Conservation (phyloP, 768 basidiomycete species). For the Sarcodon aspratus region DNA sequence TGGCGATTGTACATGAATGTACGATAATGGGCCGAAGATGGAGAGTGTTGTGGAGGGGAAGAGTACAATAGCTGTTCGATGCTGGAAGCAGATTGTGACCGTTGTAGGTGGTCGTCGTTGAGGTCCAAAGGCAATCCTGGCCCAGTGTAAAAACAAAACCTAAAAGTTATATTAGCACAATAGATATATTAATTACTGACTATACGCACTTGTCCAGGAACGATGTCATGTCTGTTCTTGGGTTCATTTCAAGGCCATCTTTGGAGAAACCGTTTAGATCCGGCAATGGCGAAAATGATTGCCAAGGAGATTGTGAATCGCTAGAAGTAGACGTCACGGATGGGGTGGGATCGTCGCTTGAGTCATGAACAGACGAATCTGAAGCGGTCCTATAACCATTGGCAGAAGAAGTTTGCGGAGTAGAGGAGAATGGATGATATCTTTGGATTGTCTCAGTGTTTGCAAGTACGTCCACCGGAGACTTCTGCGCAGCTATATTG, state of each 20-base stretch:
- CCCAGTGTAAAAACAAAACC: conserved; percentile 80
- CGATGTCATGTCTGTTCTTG: conserved; percentile 34
- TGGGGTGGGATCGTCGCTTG: conserved; percentile 32
- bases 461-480: too few relatives aligned
- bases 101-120: conserved; percentile 18
- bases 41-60: conserved; percentile 17
- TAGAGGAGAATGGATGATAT: too few relatives aligned
- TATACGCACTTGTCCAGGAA: conserved; percentile 52
- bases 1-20: not conserved
- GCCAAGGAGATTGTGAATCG: conserved; percentile 28
- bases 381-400: too few relatives aligned
- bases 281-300: conserved; percentile 27
- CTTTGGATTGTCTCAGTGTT: too few relatives aligned
- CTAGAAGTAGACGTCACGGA: conserved; percentile 30
- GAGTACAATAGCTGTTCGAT: conserved; percentile 37
- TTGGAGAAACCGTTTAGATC: conserved; percentile 11
- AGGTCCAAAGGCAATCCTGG: conserved; percentile 24
- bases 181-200: conserved; percentile 1
- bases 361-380: too few relatives aligned
- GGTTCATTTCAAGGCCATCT: conserved; percentile 7
- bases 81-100: conserved; percentile 41
- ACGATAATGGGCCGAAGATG: conserved; percentile 9
- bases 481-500: too few relatives aligned
- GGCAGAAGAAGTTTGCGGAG: too few relatives aligned
- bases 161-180: conserved; percentile 15